A percentile compares a stretch with the other conserved stretches of the same genome.
These are phyloP conservation scores for Cladorrhinum samala DNA, from an alignment of 495 filamentous ascomycete species.

Conservation along the genomic window DNA sequence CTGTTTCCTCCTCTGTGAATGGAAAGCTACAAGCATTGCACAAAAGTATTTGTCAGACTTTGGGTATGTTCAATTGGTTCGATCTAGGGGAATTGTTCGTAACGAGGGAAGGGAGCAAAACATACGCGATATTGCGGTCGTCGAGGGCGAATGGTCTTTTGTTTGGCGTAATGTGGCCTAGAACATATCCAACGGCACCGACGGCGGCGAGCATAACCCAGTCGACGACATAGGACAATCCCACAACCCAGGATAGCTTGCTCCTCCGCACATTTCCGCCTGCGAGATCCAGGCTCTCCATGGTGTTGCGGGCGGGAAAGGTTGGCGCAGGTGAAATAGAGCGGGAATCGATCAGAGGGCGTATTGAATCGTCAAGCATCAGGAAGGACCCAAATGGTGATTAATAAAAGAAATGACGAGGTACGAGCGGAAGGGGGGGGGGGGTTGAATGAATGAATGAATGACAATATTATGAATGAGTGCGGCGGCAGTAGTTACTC, in stretches of 20 bases:
- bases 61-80: neutral
- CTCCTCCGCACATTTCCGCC: slow-evolving; percentile 15
- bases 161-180: slow-evolving; percentile 50
- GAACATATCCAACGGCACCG: slow-evolving; percentile 35
- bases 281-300: slow-evolving; percentile 18
- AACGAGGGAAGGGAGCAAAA: slow-evolving; percentile 2
- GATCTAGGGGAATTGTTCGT: too few relatives aligned
- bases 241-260: slow-evolving; percentile 25
- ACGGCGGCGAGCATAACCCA: slow-evolving; percentile 39
- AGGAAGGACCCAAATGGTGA: slow-evolving; percentile 6
- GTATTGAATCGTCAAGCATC: slow-evolving; percentile 30
- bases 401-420: neutral
- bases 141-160: slow-evolving; percentile 47
- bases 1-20: slow-evolving; percentile 65
- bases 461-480: too few relatives aligned
- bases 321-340: slow-evolving; percentile 19
- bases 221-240: slow-evolving; percentile 42
- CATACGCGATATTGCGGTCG: slow-evolving; percentile 42
- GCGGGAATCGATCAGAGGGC: slow-evolving; percentile 21
- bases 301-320: slow-evolving; percentile 13
- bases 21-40: slow-evolving; percentile 49
- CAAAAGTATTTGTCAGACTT: neutral
- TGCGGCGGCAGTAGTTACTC: neutral
- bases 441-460: slow-evolving; percentile 2
- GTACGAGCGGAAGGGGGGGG: neutral